phyloP scores from a whole-genome alignment of 371 early-diverging fungal genomes.

The Mortierella sp. region DNA sequence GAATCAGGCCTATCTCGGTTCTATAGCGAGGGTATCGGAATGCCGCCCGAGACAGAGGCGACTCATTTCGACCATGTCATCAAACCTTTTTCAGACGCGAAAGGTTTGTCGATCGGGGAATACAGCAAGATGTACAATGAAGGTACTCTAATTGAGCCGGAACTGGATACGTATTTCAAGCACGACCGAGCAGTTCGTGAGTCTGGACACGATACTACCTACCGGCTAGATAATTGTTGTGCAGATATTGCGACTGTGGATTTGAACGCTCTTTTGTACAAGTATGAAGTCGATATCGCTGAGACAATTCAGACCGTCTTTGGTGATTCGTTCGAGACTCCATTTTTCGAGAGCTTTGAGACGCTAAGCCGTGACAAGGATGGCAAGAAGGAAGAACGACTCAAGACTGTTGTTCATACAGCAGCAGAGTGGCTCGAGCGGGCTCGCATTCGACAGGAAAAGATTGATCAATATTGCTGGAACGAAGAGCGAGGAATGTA shows the following conservation, averaged over 20 bases:
- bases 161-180: conserved; percentile 94
- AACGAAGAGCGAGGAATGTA: conserved; percentile 80
- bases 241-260: conserved; percentile 95
- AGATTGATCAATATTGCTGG: conserved; percentile 80
- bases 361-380: background rate
- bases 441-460: conserved; percentile 64
- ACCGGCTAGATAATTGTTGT: conserved; percentile 92
- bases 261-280: conserved; percentile 91
- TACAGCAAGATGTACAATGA: conserved; percentile 79
- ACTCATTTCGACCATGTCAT: conserved; percentile 95
- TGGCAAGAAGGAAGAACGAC: conserved; percentile 8
- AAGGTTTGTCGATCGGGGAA: conserved; percentile 75
- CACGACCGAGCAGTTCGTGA: conserved; percentile 98
- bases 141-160: conserved; percentile 79
- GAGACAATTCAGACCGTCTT: conserved; percentile 75
- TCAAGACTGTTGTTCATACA: conserved; percentile 48
- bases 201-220: conserved; percentile 97
- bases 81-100: conserved; percentile 85
- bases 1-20: conserved; percentile 86
- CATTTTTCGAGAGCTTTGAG: conserved; percentile 50
- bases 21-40: conserved; percentile 90
- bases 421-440: conserved; percentile 67
- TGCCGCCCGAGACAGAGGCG: conserved; percentile 98
- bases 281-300: conserved; percentile 94
- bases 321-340: conserved; percentile 62